phyloP scores from a whole-genome alignment of 2,329 filamentous ascomycete genomes.

The Mariannaea elegans region DNA sequence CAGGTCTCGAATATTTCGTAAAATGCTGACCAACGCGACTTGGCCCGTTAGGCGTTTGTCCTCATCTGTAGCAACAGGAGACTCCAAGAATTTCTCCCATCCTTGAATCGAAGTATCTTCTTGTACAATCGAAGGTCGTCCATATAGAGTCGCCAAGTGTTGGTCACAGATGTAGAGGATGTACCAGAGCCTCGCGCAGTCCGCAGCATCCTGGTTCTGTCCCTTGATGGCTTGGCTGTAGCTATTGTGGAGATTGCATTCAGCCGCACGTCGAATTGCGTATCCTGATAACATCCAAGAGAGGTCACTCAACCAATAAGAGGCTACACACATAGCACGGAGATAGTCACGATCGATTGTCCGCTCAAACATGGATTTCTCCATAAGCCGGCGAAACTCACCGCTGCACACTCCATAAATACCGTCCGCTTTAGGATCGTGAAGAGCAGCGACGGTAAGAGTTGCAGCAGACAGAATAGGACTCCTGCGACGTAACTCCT shows the following conservation, averaged over 20 bases:
- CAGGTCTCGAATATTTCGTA: constrained; percentile 63
- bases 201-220: constrained; percentile 54
- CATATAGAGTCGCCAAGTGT: constrained; percentile 69
- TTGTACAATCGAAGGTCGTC: constrained; percentile 65
- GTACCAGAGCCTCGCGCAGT: constrained; percentile 69
- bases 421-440: constrained; percentile 62
- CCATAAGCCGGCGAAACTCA: constrained; percentile 66
- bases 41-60: constrained; percentile 68
- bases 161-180: constrained; percentile 69
- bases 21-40: constrained; percentile 65
- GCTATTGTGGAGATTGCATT: constrained; percentile 55
- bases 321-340: constrained; percentile 67
- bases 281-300: constrained; percentile 69
- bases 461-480: constrained; percentile 65
- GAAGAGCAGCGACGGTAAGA: constrained; percentile 66
- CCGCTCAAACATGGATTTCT: constrained; percentile 53
- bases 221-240: constrained; percentile 51
- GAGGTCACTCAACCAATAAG: constrained; percentile 70
- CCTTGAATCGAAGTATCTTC: constrained; percentile 66
- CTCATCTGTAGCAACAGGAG: constrained; percentile 59
- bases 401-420: constrained; percentile 63
- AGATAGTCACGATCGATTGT: constrained; percentile 59
- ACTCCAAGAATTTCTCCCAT: constrained; percentile 64
- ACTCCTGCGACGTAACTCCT: constrained; percentile 62
- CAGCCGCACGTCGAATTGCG: constrained; percentile 59